Evolutionary conservation across 768 basidiomycete genomes (phyloP), one percentile per base, ranked within the genome.

Genomic region (Clathrus columnatus): DNA sequence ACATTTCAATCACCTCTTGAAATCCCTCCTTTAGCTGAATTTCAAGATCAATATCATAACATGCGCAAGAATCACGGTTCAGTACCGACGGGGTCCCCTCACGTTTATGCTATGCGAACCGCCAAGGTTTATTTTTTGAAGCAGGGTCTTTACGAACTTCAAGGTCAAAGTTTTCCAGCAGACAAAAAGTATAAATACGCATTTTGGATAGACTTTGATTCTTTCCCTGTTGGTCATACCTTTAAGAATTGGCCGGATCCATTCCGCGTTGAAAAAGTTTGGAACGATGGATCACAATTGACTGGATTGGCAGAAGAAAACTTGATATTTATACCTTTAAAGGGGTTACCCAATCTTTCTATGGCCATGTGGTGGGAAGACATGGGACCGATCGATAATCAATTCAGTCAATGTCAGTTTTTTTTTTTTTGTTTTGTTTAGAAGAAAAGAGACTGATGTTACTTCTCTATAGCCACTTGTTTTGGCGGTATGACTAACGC

Each of bases 131-230:
- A 71, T 63, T 71, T 78, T 47, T 67, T 82, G 36, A 65, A 72
- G 27, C 67, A 74, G 41, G 79, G 73, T 41, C 5, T 59, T 75
- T 2, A 59, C 62, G 30, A 68, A 20, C 21, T 49, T 18, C 24
- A 36, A n/a, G 49, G 47, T 4, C 16, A 67, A 55, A 66, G 43
- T 57, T 48, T 23, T 16, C 17, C 32, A 16, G 27, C 57, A n/a
- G 67, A 67, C 4, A 61, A 67, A 57, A 52, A 62, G 8, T 81
- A 77, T 56, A 73, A 77, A 21, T 82, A 78, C 64, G 76, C 72
- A 1, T 82, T 83, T 58, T 83, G 80, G 81, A 72, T 67, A 30
- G 80, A 82, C 59, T 78, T 80, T 1, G 79, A 76, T 6, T 76
- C 77, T 57, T 79, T 83, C 60, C 63, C 79, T 14, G 53, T 63